Evolutionary conservation across 768 basidiomycete species (phyloP), one percentile per base, ranked within the genome.

Genomic region (Paxillus involutus): DNA sequence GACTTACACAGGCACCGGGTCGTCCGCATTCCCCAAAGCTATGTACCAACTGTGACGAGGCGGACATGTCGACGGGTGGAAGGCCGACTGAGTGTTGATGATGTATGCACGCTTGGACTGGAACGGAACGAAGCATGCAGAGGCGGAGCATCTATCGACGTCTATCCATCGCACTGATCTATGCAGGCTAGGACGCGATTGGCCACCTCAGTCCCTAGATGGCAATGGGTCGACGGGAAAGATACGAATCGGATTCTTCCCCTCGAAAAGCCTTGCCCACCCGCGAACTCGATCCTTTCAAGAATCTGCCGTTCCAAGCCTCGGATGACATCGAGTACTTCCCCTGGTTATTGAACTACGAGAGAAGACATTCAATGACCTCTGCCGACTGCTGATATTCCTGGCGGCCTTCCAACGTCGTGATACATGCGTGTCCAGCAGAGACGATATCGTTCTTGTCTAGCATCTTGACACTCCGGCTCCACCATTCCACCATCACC

Each of bases 361-460:
- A n/a, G n/a, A n/a, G n/a, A n/a, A n/a, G 12, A 2, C 37, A 21
- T 37, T 14, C 44, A n/a, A 68, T 49, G 26, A 57, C 61, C 51
- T 29, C 36, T 37, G 44, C 65, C n/a, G 71, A 72, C 40, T 66
- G 56, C 6, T 58, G 52, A 24, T 64, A 61, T 40, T 69, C 67
- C 1, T 58, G 53, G 37, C 47, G 37, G 6, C 21, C 45, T 3
- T 17, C 17, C 29, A 53, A 14, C 3, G 55, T 36, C 1, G 63
- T 63, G 24, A 62, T 39, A 49, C 63, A 64, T 0, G 57, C 62
- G 16, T 60, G 55, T 32, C 52, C 63, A 16, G 26, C 39, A 17
- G 56, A 47, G 17, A 29, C 1, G 41, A 64, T 56, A 5, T 49
- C 46, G 17, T 59, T 42, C 11, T 24, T 26, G 9, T 43, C 30